A percentile compares a stretch with the other conserved stretches of the same genome.
Conservation (phyloP, 1,139 yeast genomes). For the Candida pseudoviswanathii region DNA sequence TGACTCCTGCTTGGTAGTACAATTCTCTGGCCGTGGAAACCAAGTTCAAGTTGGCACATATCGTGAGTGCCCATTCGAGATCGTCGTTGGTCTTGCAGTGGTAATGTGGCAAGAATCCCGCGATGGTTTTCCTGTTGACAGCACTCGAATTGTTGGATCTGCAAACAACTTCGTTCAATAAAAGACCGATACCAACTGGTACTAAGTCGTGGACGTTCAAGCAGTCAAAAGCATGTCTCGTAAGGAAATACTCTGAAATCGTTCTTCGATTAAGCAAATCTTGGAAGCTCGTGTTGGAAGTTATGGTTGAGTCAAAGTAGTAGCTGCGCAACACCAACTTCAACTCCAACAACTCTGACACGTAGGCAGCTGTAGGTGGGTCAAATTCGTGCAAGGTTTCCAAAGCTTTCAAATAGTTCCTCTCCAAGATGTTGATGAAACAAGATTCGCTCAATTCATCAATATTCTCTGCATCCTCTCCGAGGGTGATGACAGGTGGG, state of each 20-base stretch:
- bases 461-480: conserved; percentile 21
- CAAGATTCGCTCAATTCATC: conserved; percentile 53
- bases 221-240: conserved; percentile 61
- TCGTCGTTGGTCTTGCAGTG: conserved; percentile 70
- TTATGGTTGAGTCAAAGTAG: conserved; percentile 23
- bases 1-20: conserved; percentile 44
- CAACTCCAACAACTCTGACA: conserved; percentile 65
- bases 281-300: conserved; percentile 15
- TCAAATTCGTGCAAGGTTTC: conserved; percentile 65
- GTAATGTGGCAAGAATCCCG: conserved; percentile 61
- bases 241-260: conserved; percentile 63
- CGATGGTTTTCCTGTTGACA: conserved; percentile 48
- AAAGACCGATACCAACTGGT: conserved; percentile 67
- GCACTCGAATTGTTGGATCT: conserved; percentile 22
- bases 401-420: conserved; percentile 59
- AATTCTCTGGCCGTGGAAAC: conserved; percentile 57
- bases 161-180: conserved; percentile 32
- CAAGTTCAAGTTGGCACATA: conserved; percentile 46
- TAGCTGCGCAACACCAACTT: conserved; percentile 61
- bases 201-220: conserved; percentile 53
- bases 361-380: conserved; percentile 66
- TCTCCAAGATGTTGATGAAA: conserved; percentile 61
- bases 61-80: conserved; percentile 75
- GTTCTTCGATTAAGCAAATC: conserved; percentile 32
- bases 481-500: conserved; percentile 25